phyloP scores from a whole-genome alignment of 495 filamentous ascomycete species.

The Neurospora discreta region DNA sequence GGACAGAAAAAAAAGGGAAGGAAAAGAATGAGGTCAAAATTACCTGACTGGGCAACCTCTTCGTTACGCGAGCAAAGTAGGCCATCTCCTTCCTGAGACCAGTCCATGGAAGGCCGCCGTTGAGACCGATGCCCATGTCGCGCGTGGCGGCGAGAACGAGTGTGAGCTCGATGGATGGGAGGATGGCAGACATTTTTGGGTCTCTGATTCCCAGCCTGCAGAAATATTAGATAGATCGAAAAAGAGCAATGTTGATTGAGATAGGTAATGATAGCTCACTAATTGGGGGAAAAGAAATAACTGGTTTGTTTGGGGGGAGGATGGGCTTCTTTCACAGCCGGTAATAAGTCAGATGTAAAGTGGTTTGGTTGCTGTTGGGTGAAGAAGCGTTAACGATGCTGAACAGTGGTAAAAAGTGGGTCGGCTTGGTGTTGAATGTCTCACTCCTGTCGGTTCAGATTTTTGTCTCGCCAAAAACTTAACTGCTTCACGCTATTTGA shows the following conservation, averaged over 20 bases:
- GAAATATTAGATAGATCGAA: not conserved
- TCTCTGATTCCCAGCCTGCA: not conserved
- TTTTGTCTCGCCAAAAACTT: not conserved
- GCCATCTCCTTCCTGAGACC: slow-evolving; percentile 79
- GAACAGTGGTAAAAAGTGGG: not conserved
- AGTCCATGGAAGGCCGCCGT: slow-evolving; percentile 78
- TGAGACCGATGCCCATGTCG: slow-evolving; percentile 75
- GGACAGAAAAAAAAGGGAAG: not conserved
- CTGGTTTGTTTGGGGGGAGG: not conserved
- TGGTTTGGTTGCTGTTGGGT: not conserved
- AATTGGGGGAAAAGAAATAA: no score
- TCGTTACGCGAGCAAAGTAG: slow-evolving; percentile 87
- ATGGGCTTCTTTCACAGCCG: not conserved
- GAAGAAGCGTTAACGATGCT: not conserved
- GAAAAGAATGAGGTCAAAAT: not conserved
- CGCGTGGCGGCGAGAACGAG: slow-evolving; percentile 67
- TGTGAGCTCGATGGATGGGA: slow-evolving; percentile 46
- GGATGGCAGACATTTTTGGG: slow-evolving; percentile 7
- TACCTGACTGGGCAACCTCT: slow-evolving; percentile 38
- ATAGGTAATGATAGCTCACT: not conserved
- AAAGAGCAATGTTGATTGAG: not conserved
- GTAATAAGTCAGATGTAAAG: not conserved
- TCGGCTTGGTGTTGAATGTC: not conserved
- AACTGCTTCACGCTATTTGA: not conserved
- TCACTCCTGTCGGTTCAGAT: not conserved